A percentile compares a stretch with the other conserved stretches of the same genome.
Conservation (phyloP, 306 rosid species). For the Vigna mungo region DNA sequence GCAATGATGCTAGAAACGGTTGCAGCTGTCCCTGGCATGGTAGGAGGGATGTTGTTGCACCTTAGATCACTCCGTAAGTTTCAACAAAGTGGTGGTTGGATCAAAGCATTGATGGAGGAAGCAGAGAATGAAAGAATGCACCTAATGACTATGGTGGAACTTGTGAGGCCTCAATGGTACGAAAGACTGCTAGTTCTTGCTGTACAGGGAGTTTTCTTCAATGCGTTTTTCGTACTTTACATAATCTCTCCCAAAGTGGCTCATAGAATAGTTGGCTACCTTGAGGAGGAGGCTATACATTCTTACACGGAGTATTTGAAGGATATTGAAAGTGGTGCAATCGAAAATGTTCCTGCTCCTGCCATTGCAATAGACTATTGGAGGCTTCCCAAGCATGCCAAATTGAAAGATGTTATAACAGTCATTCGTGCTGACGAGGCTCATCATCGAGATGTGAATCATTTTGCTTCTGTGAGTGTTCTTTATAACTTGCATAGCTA, state of each 20-base stretch:
- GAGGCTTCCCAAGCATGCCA: slow-evolving; percentile 80
- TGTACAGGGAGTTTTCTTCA: slow-evolving; percentile 91
- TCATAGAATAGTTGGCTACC: slow-evolving; percentile 79
- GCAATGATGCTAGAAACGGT: slow-evolving; percentile 93
- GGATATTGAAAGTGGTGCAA: slow-evolving; percentile 62
- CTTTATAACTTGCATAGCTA: slow-evolving; percentile 9
- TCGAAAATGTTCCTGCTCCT: slow-evolving; percentile 74
- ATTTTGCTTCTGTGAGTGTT: slow-evolving; percentile 81
- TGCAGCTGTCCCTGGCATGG: slow-evolving; percentile 90
- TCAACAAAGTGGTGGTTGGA: slow-evolving; percentile 80
- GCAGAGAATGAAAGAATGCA: slow-evolving; percentile 94
- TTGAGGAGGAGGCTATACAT: slow-evolving; percentile 80
- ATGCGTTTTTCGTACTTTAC: slow-evolving; percentile 67
- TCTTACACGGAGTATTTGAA: slow-evolving; percentile 72
- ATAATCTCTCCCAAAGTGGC: slow-evolving; percentile 70
- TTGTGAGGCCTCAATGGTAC: slow-evolving; percentile 76
- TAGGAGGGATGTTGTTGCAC: slow-evolving; percentile 83
- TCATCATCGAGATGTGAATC: slow-evolving; percentile 84
- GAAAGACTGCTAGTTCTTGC: slow-evolving; percentile 73
- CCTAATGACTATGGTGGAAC: slow-evolving; percentile 85
- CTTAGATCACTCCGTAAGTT: slow-evolving; percentile 68
- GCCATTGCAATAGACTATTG: slow-evolving; percentile 87
- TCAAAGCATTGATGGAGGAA: slow-evolving; percentile 85
- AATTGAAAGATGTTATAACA: slow-evolving; percentile 65
- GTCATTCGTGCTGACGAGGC: slow-evolving; percentile 91